Evolutionary conservation across 2,329 filamentous ascomycete species (phyloP).

Genomic region (Penicillium fuscoglaucum): DNA sequence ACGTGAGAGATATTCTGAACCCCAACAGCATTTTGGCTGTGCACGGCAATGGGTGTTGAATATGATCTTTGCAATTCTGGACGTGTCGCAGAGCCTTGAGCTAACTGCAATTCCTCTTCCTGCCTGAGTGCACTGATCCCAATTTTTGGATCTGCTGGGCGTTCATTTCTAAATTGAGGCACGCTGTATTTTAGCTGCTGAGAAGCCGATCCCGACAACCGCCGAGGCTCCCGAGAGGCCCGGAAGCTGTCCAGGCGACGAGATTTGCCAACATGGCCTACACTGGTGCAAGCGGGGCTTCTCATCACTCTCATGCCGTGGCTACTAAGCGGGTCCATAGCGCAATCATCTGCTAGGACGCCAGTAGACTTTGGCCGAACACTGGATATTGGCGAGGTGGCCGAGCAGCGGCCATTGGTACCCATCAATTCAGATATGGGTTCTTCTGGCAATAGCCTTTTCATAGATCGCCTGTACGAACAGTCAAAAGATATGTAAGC

Average conservation of each 20-base stretch:
- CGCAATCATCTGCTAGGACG: slow-evolving; percentile 1
- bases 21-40: neutral
- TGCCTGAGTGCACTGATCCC: neutral
- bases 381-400: neutral
- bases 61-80: neutral
- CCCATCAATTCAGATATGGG: neutral
- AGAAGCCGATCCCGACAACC: neutral
- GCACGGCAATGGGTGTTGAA: neutral
- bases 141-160: neutral
- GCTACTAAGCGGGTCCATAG: neutral
- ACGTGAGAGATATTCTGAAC: neutral
- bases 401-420: neutral
- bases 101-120: neutral
- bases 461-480: neutral
- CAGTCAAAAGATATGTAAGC: neutral
- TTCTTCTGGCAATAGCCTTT: neutral
- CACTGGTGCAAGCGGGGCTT: neutral
- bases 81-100: neutral
- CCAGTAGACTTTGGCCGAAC: slow-evolving; percentile 2
- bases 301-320: neutral
- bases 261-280: neutral
- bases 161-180: neutral
- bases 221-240: neutral
- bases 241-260: slow-evolving; percentile 3
- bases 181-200: neutral